phyloP scores from a whole-genome alignment of 371 early-diverging fungal genomes.

The Cokeromyces recurvatus region DNA sequence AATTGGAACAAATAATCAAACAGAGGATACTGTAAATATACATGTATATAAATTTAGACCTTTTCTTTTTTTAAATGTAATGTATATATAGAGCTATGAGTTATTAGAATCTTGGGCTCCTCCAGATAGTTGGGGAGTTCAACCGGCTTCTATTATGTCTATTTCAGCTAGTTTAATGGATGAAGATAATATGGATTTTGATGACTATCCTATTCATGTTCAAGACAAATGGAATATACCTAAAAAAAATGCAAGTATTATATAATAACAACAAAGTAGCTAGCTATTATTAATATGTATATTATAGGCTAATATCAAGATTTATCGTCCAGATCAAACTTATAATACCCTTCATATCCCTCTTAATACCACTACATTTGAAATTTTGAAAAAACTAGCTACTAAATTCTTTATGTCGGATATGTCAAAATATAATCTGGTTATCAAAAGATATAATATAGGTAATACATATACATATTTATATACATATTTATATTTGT shows the following conservation, averaged over 20 bases:
- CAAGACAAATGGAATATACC: constrained; percentile 31
- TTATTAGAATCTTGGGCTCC: constrained; percentile 56
- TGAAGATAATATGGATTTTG: constrained; percentile 45
- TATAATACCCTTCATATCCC: constrained; percentile 73
- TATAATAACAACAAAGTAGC: neutral
- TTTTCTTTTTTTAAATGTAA: no score
- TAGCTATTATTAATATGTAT: neutral
- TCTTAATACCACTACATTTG: constrained; percentile 62
- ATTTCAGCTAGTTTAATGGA: constrained; percentile 4
- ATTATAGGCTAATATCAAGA: constrained; percentile 49
- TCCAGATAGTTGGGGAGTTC: constrained; percentile 73
- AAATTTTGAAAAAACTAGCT: constrained; percentile 64
- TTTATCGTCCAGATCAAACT: constrained; percentile 65
- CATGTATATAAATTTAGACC: no score
- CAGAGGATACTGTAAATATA: no score
- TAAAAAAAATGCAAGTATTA: constrained; percentile 28
- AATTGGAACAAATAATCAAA: no score
- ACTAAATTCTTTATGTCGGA: constrained; percentile 76
- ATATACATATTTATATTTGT: no score
- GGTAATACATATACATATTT: no score
- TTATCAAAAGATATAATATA: constrained; percentile 55
- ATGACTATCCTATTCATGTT: constrained; percentile 34
- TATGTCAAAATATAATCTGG: constrained; percentile 64
- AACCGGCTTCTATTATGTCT: constrained; percentile 19
- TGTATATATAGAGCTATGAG: neutral